Evolutionary conservation across 163 green algal species (phyloP), one percentile per base, ranked within the genome.

Genomic region (Scenedesmus sp.): DNA sequence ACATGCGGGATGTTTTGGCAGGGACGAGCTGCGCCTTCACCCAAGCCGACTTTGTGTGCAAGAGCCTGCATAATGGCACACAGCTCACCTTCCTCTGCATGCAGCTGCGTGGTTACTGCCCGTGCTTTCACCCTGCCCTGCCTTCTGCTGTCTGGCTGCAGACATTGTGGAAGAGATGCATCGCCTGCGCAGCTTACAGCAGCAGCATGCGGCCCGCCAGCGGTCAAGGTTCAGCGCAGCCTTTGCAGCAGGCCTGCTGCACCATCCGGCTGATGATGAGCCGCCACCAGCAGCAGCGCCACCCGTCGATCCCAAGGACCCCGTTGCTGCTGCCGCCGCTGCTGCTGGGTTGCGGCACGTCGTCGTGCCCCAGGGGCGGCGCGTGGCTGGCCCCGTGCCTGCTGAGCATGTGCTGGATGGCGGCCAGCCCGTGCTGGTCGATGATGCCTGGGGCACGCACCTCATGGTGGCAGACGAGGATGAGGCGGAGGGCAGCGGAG

Each of bases 401-500:
- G 15, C 43, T 35, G 85, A 89, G 33, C 72, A 68, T 22, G 65
- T 89, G 42, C 40, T 89, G 43, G 43, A 89, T 12, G 30, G n/a
- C 20, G 43, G 42, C 4, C 42, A 46, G 68, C 85, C 85, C 37
- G 85, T 89, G 68, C 22, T 89, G 70, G 68, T 89, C 51, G 85
- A 89, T 72, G 85, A 89, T 30, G 85, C 42, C 20, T 89, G 85
- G 85, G 85, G 85, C 13, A 83, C 26, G 51, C 85, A 89, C 73
- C 43, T 46, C 5, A 10, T 89, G 43, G 33, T 79, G 82, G 82
- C 51, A 40, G 82, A 87, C 37, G 82, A 78, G 16, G 65, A 18
- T 22, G 30, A 40, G 30, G 65, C 2, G 1, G 65, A 76, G 6
- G 65, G 30, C 30, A 37, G 30, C 9, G 65, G 16, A 7, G 65